Evolutionary conservation across 176 grass and related monocot genomes (phyloP), one percentile per base, ranked within the genome.

Genomic region (Stipa capillata): DNA sequence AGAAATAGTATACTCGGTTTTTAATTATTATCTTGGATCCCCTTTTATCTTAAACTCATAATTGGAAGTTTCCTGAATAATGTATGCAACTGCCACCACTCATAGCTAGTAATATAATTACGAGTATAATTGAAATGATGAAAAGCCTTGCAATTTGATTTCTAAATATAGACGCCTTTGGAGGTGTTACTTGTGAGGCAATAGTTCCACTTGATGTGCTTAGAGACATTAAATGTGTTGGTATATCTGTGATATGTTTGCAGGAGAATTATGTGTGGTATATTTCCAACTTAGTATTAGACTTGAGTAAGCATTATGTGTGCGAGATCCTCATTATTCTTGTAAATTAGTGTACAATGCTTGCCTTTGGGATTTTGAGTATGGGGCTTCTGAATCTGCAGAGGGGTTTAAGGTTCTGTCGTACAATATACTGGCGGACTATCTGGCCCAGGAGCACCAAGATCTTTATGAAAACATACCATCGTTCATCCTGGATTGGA

Each of bases 341-440:
- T 70, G 28, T 70, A 44, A 51, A 87, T 81, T 68, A 42, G 6
- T 32, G 65, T 82, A 17, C 56, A 49, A 35, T 69, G 40, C 57
- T 21, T 61, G 24, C 34, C 11, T 57, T 40, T 63, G 29, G 6
- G 80, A 54, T 74, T 54, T 80, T 70, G 52, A 84, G 31, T 21
- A 57, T 72, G 81, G 20, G 66, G 56, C 59, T 76, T 70, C 70
- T 87, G 62, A 78, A 59, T 78, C 34, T 50, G 80, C 87, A 98
- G 92, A 92, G 83, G 89, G 83, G 56, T 98, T 98, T 85, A 87
- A 82, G 56, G 65, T 98, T 89, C 51, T 98, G 41, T 98, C 95
- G 33, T 98, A 94, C 85, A 98, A 98, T 85, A 98, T 98, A 70
- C 89, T 98, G 52, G 95, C 95, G 58, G 90, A 98, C 64, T 98